Evolutionary conservation across 331 rosid genomes (phyloP), one percentile per base, ranked within the genome.

Genomic region (Cydonia oblonga): DNA sequence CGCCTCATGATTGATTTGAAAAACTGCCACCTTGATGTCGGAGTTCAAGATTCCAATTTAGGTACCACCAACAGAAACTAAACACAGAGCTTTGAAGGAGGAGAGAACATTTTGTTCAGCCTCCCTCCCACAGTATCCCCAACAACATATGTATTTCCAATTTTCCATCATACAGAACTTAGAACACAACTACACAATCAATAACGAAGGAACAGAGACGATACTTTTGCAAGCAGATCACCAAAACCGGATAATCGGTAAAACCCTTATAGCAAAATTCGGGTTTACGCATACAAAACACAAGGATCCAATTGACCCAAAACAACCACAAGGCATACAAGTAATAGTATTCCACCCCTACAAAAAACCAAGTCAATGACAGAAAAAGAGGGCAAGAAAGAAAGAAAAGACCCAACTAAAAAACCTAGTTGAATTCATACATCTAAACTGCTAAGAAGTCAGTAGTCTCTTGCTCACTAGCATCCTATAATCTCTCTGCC

Each of bases 381-480:
- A 78, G 76, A 61, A 74, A 80, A 16, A 49, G 74, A 44, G 51
- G 77, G 73, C 25, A 68, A 76, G 67, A 83, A 57, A 3, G 26
- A 25, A 35, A 71, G n/a, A 16, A 62, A 24, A 62, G 0, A 28
- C 42, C 66, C 66, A 8, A 18, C 76, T 83, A 20, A 89, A 83
- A 77, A 72, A 83, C 92, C 92, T 87, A 81, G 89, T 81, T 81
- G 68, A 81, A 82, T 76, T 78, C 87, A 88, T 79, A 79, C 89
- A 84, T 76, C 90, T 87, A 26, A 14, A 60, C 30, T 7, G 7
- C 12, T 22, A 90, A 79, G 64, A 63, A 76, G 97, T 87, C 88
- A 85, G 93, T 11, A 5, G 32, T 80, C 74, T 72, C 82, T 81
- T 66, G 71, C 82, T 80, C 28, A 69, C 87, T 83, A 80, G 76